These are phyloP conservation scores for Tympanopsis confertula DNA, from an alignment of 2,329 filamentous ascomycete genomes.

Conservation along the genomic window DNA sequence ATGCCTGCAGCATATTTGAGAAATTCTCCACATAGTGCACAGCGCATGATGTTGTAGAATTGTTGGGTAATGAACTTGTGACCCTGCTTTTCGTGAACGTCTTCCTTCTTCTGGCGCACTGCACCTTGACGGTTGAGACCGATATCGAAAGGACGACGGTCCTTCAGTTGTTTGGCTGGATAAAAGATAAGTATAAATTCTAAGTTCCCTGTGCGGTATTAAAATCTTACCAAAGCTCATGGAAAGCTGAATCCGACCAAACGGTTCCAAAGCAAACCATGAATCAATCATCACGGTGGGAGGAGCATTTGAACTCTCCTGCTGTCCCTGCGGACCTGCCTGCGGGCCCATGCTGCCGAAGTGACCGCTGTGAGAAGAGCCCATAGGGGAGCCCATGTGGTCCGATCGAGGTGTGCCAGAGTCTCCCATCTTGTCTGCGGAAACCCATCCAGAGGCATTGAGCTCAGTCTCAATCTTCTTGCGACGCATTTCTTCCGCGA, in stretches of 20 bases:
- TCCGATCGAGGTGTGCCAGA: conserved; percentile 25
- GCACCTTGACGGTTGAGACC: conserved; percentile 91
- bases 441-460: conserved; percentile 90
- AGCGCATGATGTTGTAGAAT: conserved; percentile 99
- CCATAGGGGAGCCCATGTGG: conserved; percentile 25
- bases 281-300: conserved; percentile 57
- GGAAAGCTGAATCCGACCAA: conserved; percentile 81
- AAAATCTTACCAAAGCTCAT: conserved; percentile 55
- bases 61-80: conserved; percentile 98
- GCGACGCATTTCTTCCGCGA: conserved; percentile 90
- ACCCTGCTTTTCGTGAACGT: conserved; percentile 95
- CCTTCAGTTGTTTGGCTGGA: conserved; percentile 69
- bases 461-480: conserved; percentile 97
- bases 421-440: conserved; percentile 83
- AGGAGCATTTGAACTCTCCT: conserved; percentile 32
- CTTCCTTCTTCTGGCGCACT: conserved; percentile 93
- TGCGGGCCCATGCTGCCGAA: no score
- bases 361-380: conserved; percentile 26
- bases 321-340: conserved; percentile 6
- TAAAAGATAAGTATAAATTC: background rate
- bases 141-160: conserved; percentile 71
- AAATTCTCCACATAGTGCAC: conserved; percentile 92
- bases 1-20: conserved; percentile 97
- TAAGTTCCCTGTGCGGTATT: no score
- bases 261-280: conserved; percentile 94